Evolutionary conservation across 1,139 yeast species (phyloP).

Genomic region (Saccharomyces hybrid): DNA sequence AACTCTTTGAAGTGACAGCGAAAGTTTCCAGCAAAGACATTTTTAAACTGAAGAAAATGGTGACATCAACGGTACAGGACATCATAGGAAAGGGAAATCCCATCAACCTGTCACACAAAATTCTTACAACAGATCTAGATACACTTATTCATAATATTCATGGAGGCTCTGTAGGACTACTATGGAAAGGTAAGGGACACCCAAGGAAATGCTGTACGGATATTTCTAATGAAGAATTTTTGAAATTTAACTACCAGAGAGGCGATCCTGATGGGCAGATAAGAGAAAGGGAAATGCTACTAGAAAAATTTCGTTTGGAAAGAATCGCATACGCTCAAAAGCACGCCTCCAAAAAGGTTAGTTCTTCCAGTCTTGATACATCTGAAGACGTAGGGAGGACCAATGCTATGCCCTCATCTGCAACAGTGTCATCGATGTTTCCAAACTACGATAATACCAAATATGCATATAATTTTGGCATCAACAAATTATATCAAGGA

Average conservation of each 20-base stretch:
- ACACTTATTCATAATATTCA: constrained; percentile 37
- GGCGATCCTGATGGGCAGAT: constrained; percentile 30
- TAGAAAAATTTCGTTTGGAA: constrained; percentile 8
- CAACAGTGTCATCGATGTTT: constrained; percentile 26
- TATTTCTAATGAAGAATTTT: constrained; percentile 19
- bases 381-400: background rate
- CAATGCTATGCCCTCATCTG: constrained; percentile 9
- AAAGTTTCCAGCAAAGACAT: constrained; percentile 44
- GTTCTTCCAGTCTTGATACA: background rate
- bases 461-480: constrained; percentile 12
- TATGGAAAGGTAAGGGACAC: constrained; percentile 45
- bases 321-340: constrained; percentile 4
- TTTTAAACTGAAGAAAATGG: constrained; percentile 57
- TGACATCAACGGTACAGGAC: constrained; percentile 71
- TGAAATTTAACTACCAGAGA: constrained; percentile 25
- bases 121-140: constrained; percentile 46
- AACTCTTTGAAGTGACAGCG: constrained; percentile 53
- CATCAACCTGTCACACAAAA: constrained; percentile 38
- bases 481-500: constrained; percentile 18
- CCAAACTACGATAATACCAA: constrained; percentile 24
- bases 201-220: constrained; percentile 36
- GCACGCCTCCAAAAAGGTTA: background rate
- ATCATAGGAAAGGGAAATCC: constrained; percentile 38
- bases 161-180: constrained; percentile 40
- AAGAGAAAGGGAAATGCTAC: constrained; percentile 17